Evolutionary conservation across 1,284 basidiomycete species (phyloP), one percentile per base, ranked within the genome.

Genomic region (Rugosomyces carneus): DNA sequence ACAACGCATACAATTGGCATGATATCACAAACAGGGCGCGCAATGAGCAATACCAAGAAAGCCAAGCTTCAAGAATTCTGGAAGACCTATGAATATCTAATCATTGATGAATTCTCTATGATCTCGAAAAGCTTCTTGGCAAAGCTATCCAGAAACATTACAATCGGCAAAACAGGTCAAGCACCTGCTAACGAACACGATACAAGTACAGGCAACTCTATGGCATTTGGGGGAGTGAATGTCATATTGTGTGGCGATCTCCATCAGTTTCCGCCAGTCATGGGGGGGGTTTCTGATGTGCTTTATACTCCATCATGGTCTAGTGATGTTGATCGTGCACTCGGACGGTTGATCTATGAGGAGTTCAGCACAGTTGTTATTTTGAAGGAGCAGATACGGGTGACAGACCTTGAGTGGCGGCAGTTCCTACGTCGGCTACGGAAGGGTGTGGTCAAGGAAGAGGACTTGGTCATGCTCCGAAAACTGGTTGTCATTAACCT

Each of bases 181-280:
- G 24, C 5, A 26, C n/a, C n/a, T n/a, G n/a, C n/a, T n/a, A n/a
- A n/a, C n/a, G n/a, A 10, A 26, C 24, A 26, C 10, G 24, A n/a
- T n/a, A n/a, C n/a, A n/a, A n/a, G n/a, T n/a, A n/a, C n/a, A n/a
- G n/a, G n/a, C 24, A 5, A 26, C 5, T 26, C 24, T 10, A 4
- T 35, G n/a, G n/a, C 47, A 21, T 52, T 61, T 40, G 57, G 60
- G 9, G 59, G 55, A 0, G 51, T 68, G 38, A 63, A 64, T 35
- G 51, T 70, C 0, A 60, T 70, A 5, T 23, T 69, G 0, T 53
- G 55, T 5, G 66, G 69, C 0, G 67, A 71, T 42, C 62, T 66
- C 15, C 66, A 71, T 37, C 68, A 70, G 48, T 70, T 70, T 47
- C 68, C 67, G 0, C 68, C 66, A 3, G 58, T 67, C 0, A 10